Conservation (phyloP, 2,329 filamentous ascomycete species). For the Didymella segeticola region DNA sequence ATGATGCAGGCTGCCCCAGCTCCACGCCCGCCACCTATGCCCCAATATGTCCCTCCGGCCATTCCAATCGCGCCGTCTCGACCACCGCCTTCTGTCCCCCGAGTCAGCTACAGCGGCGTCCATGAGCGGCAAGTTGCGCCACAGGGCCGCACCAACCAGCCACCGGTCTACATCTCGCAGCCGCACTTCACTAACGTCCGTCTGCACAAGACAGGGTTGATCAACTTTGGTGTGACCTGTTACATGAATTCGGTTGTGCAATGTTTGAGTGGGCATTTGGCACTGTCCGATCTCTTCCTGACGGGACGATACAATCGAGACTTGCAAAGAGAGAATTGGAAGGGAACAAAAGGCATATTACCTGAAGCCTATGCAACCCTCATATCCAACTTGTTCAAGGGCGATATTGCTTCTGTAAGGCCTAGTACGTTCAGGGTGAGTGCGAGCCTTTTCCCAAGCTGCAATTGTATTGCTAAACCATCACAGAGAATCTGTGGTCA, state of each 20-base stretch:
- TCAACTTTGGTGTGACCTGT: constrained; percentile 83
- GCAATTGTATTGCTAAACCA: constrained; percentile 30
- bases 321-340: constrained; percentile 69
- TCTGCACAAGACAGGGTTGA: constrained; percentile 73
- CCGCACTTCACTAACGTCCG: constrained; percentile 53
- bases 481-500: constrained; percentile 65
- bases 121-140: constrained; percentile 61
- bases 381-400: constrained; percentile 68
- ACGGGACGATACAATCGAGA: constrained; percentile 66
- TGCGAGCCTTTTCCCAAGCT: background rate
- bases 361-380: constrained; percentile 68
- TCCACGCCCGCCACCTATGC: constrained; percentile 46
- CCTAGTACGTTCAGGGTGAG: constrained; percentile 56
- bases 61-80: constrained; percentile 68
- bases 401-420: constrained; percentile 56
- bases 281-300: constrained; percentile 68
- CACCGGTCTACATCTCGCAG: constrained; percentile 55
- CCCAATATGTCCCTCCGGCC: constrained; percentile 56
- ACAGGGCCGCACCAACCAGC: constrained; percentile 44
- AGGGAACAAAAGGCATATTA: constrained; percentile 68
- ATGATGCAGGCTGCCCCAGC: constrained; percentile 57
- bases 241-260: constrained; percentile 94
- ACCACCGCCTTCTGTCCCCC: constrained; percentile 62
- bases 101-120: constrained; percentile 81
- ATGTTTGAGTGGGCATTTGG: constrained; percentile 75